Evolutionary conservation across 257 asterid genomes (phyloP), one percentile per base, ranked within the genome.

Genomic region (Linderniella brevidens): DNA sequence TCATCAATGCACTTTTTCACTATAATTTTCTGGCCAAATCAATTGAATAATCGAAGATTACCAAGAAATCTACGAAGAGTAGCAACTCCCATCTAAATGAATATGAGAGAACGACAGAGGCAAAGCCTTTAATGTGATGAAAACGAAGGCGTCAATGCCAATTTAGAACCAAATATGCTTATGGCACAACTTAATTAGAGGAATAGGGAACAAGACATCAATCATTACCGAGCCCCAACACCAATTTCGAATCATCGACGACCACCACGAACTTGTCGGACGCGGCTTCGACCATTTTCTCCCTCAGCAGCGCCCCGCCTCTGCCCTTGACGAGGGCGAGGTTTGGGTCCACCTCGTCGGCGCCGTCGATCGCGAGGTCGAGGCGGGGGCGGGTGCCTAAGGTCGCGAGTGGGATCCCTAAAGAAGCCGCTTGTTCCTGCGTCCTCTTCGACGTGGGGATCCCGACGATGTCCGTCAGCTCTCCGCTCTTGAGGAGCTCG

Each of bases 241-340:
- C 98, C 17, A 88, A 57, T 46, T 88, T 84, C 12, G 98, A 76
- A 17, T 88, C 97, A 45, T 88, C 95, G 0, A 72, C 87, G 7
- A 88, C 92, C 3, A 88, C 97, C 0, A 88, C 95, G 25, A 88
- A 88, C 25, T 70, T 74, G 18, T 76, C 86, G 0, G 92, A 76
- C 0, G 97, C 95, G 3, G 97, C 92, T 58, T 84, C 97, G 17
- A 88, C 97, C 92, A 88, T 88, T 18, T 88, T 88, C 80, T 88
- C 97, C 1, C 97, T 63, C 11, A 88, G 39, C 3, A 88, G 73
- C 11, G 97, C 94, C 7, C 97, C 97, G 13, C 97, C 95, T 3
- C 97, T 88, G 40, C 97, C 97, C 62, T 88, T 88, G 17, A 88
- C 93, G 1, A 88, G 78, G 58, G 83, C 92, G 5, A 88, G 93